Evolutionary conservation across 1,284 basidiomycete genomes (phyloP).

Genomic region (Microbotryum lychnidis-dioicae): DNA sequence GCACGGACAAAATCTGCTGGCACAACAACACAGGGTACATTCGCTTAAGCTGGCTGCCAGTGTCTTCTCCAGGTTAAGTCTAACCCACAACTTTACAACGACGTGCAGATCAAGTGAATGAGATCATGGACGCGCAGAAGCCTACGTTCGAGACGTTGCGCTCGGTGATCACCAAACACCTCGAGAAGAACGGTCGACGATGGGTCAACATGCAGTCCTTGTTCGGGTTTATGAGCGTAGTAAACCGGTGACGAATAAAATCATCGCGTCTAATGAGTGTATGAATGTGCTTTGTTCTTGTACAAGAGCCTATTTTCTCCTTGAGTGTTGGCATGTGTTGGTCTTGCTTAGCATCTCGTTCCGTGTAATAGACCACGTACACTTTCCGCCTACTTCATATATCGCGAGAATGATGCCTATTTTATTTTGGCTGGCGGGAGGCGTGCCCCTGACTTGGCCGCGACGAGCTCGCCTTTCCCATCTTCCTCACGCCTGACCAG

Average conservation of each 20-base stretch:
- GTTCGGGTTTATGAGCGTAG: slow-evolving; percentile 53
- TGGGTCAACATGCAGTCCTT: slow-evolving; percentile 71
- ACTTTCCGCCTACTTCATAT: no score
- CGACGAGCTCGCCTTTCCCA: no score
- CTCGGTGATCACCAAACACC: slow-evolving; percentile 61
- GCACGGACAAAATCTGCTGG: slow-evolving; percentile 50
- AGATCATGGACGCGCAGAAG: slow-evolving; percentile 49
- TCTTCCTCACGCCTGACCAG: no score
- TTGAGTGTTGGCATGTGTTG: no score
- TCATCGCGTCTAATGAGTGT: neutral
- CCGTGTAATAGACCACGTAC: no score
- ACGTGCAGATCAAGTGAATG: slow-evolving; percentile 51
- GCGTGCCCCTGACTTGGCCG: no score
- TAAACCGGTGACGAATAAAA: neutral
- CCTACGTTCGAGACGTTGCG: slow-evolving; percentile 51
- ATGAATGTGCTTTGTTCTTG: no score
- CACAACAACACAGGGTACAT: slow-evolving; percentile 49
- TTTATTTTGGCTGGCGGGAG: no score
- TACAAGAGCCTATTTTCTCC: no score
- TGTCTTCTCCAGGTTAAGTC: neutral
- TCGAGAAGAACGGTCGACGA: slow-evolving; percentile 70
- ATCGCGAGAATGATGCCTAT: no score
- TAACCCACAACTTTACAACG: slow-evolving; percentile 6
- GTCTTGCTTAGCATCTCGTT: no score
- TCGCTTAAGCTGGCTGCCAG: neutral